phyloP scores from a whole-genome alignment of 163 green algal genomes.

The Botryococcus braunii region DNA sequence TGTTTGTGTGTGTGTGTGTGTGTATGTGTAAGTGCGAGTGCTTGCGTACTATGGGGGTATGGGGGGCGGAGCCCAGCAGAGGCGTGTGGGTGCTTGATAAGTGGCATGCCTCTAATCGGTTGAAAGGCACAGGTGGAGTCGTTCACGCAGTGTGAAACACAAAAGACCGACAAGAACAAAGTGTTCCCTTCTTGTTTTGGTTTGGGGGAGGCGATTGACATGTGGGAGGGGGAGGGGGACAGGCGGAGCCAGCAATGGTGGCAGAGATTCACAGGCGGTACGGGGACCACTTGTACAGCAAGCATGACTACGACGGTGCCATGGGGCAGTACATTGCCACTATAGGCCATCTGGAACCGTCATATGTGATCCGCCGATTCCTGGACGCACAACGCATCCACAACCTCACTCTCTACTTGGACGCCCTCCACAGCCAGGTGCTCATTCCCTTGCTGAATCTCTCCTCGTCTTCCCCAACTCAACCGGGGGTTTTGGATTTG shows the following conservation, averaged over 20 bases:
- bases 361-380: slow-evolving; percentile 89
- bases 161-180: neutral
- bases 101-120: too few species aligned
- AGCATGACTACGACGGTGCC: slow-evolving; percentile 84
- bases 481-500: too few species aligned
- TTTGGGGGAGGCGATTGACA: too few species aligned
- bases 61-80: too few species aligned
- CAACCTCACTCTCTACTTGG: slow-evolving; percentile 81
- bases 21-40: too few species aligned
- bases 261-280: slow-evolving; percentile 51
- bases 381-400: slow-evolving; percentile 84
- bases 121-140: too few species aligned
- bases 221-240: too few species aligned
- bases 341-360: slow-evolving; percentile 82
- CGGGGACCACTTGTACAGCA: slow-evolving; percentile 85
- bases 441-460: neutral
- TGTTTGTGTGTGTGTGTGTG: too few species aligned
- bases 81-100: too few species aligned
- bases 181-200: slow-evolving; percentile 1
- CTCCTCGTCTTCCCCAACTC: slow-evolving; percentile 3
- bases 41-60: too few species aligned
- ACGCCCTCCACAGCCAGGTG: slow-evolving; percentile 64
- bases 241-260: slow-evolving; percentile 29
- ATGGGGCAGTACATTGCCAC: slow-evolving; percentile 86
- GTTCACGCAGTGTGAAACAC: neutral